Evolutionary conservation across 768 basidiomycete genomes (phyloP).

Genomic region (Tylopilus felleus): DNA sequence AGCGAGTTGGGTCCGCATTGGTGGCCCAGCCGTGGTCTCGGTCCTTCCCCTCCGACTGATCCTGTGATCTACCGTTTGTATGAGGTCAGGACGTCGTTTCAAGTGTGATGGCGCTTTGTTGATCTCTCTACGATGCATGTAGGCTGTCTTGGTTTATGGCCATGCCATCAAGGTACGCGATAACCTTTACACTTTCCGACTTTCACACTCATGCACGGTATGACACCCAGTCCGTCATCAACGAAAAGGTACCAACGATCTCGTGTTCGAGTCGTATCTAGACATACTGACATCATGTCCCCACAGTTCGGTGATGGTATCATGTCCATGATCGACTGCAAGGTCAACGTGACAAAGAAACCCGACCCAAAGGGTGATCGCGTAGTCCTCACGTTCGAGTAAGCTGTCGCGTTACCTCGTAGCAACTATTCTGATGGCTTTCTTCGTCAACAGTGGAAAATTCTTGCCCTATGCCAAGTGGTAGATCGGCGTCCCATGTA

Average conservation of each 20-base stretch:
- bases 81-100: conserved; percentile 47
- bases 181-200: background rate
- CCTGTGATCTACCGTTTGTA: conserved; percentile 80
- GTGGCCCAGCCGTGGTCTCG: conserved; percentile 71
- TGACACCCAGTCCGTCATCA: conserved; percentile 56
- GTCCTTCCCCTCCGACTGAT: conserved; percentile 70
- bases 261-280: background rate
- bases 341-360: conserved; percentile 63
- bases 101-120: background rate
- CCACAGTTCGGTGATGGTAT: conserved; percentile 79
- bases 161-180: conserved; percentile 66
- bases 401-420: conserved; percentile 26
- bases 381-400: conserved; percentile 79
- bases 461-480: conserved; percentile 73
- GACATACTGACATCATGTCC: background rate
- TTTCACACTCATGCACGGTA: background rate
- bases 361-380: conserved; percentile 77
- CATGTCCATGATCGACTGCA: conserved; percentile 88
- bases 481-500: conserved; percentile 33
- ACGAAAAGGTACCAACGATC: conserved; percentile 56
- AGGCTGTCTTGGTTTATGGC: conserved; percentile 76
- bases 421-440: background rate
- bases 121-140: background rate
- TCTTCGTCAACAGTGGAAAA: conserved; percentile 53
- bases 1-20: conserved; percentile 58